Conservation (phyloP, 2,329 filamentous ascomycete genomes). For the Apiospora rasikravindrae region DNA sequence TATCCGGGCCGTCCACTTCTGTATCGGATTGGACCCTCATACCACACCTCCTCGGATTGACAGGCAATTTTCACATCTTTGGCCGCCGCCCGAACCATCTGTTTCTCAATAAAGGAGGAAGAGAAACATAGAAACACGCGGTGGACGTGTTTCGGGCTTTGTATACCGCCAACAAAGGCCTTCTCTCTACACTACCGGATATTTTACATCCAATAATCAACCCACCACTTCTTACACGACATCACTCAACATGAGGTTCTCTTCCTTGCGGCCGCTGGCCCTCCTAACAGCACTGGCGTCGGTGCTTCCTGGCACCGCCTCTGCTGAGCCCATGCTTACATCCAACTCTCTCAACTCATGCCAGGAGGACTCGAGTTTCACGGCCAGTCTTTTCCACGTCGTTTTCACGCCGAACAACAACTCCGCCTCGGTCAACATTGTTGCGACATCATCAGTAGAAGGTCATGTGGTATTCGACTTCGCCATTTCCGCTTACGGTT, state of each 20-base stretch:
- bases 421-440: slow-evolving; percentile 74
- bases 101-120: slow-evolving; percentile 1
- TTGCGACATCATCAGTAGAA: slow-evolving; percentile 80
- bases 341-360: slow-evolving; percentile 87
- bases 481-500: slow-evolving; percentile 82
- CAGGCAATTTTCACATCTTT: not conserved
- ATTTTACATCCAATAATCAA: slow-evolving; percentile 16
- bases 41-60: not conserved
- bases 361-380: slow-evolving; percentile 83
- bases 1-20: not conserved
- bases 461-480: slow-evolving; percentile 82
- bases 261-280: slow-evolving; percentile 50
- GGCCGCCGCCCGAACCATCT: not conserved
- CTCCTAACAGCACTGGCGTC: slow-evolving; percentile 51
- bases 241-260: slow-evolving; percentile 51
- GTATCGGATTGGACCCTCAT: not conserved
- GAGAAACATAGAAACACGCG: slow-evolving; percentile 13
- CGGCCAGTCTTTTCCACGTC: slow-evolving; percentile 88
- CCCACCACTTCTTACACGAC: slow-evolving; percentile 19
- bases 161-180: slow-evolving; percentile 6
- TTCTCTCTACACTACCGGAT: slow-evolving; percentile 8
- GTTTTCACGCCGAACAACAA: slow-evolving; percentile 77
- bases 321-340: slow-evolving; percentile 71
- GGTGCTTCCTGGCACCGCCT: slow-evolving; percentile 50
- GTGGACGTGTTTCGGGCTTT: slow-evolving; percentile 16